Base-by-base conservation (phyloP, 1,284 basidiomycete genomes). In the Schizophyllum commune region DNA sequence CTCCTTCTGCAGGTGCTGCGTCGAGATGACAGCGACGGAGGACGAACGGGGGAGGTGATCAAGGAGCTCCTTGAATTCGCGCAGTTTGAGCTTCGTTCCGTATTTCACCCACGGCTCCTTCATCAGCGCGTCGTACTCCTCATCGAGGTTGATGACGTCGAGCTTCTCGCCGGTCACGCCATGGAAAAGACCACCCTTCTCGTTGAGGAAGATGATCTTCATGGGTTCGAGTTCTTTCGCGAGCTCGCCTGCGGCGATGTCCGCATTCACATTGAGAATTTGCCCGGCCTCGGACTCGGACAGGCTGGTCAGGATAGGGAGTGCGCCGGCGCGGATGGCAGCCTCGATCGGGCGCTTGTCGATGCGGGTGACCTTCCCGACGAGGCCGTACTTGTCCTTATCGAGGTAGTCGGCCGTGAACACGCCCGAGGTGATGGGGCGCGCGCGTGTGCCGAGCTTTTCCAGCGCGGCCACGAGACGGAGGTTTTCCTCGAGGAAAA, bases 91-190 rank as follows among this genome's bases (percentile, higher is more conserved):
- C 78, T 99, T 99, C 68, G 97, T 99, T 66, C 96, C 96, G 73
- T 89, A 98, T 76, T 98, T 98, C 77, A 99, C 96, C 96, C 97
- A 99, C n/a, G 95, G 85, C 78, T 98, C 90, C 73, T 96, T 97
- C 95, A 99, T 94, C 63, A 99, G 85, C 52, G 84, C 84, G 67
- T 97, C 93, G 76, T 98, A 99, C 79, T 99, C 96, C 83, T 99
- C 96, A 73, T 99, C 96, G 61, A 99, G 79, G 77, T 99, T 99
- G 79, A 99, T 98, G 54, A 93, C 86, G 69, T 94, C 92, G 61
- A 99, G 77, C 76, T 97, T 95, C 79, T 97, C 91, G 63, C 94
- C 93, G 20, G 94, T 94, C 56, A 97, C 89, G 64, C 96, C 96
- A 73, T 99, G 97, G 86, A 91, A 98, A 66, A 99, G 80, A 59